phyloP scores from a whole-genome alignment of 2,329 filamentous ascomycete species.

The Penicillium sp. region DNA sequence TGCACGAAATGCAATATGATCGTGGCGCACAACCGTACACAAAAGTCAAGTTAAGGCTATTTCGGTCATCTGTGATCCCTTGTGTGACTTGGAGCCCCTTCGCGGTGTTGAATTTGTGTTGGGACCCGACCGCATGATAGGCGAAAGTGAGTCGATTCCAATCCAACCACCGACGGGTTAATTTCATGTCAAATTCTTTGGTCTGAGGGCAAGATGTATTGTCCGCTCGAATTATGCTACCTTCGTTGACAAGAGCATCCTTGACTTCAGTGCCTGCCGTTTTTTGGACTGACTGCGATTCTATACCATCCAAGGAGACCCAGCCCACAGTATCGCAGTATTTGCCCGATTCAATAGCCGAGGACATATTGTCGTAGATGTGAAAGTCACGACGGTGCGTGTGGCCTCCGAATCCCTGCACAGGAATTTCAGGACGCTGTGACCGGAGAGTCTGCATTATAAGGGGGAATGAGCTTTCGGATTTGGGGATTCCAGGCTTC shows the following conservation, averaged over 20 bases:
- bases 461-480: slow-evolving; percentile 42
- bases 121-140: slow-evolving; percentile 59
- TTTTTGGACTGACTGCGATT: slow-evolving; percentile 48
- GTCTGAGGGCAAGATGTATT: slow-evolving; percentile 15
- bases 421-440: slow-evolving; percentile 57
- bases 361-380: slow-evolving; percentile 62
- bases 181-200: slow-evolving; percentile 46
- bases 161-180: slow-evolving; percentile 61
- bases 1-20: slow-evolving; percentile 59
- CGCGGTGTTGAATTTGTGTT: slow-evolving; percentile 51
- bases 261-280: slow-evolving; percentile 29
- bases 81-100: slow-evolving; percentile 50
- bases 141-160: slow-evolving; percentile 68
- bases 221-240: background rate
- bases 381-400: slow-evolving; percentile 65
- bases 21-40: slow-evolving; percentile 62
- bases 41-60: slow-evolving; percentile 56
- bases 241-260: background rate
- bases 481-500: slow-evolving; percentile 48
- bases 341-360: slow-evolving; percentile 62
- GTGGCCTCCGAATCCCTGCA: slow-evolving; percentile 67
- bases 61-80: slow-evolving; percentile 53
- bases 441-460: slow-evolving; percentile 62
- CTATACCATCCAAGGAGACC: slow-evolving; percentile 63
- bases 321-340: slow-evolving; percentile 71